A percentile compares a stretch with the other conserved stretches of the same genome.
Evolutionary conservation across 179 eudicot genomes (phyloP).

Genomic region (Heliamphora pulchella): DNA sequence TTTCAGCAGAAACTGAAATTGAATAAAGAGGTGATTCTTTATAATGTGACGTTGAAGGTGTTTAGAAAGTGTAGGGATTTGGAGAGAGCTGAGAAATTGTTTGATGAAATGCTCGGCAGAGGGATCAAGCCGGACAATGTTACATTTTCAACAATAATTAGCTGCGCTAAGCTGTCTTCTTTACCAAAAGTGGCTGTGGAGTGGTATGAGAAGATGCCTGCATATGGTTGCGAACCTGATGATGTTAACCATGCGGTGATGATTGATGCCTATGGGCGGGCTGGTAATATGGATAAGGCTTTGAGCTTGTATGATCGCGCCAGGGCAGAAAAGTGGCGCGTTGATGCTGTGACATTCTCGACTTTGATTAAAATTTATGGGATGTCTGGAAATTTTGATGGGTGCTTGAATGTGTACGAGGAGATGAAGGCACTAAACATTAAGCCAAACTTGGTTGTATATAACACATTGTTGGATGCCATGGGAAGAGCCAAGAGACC

Average conservation of each 20-base stretch:
- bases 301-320: conserved; percentile 75
- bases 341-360: conserved; percentile 65
- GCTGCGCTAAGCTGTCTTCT: conserved; percentile 63
- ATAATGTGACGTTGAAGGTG: conserved; percentile 78
- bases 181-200: conserved; percentile 59
- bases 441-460: conserved; percentile 50
- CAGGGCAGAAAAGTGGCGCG: conserved; percentile 60
- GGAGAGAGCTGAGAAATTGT: conserved; percentile 53
- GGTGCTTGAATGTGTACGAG: conserved; percentile 84
- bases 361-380: conserved; percentile 71
- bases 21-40: conserved; percentile 46
- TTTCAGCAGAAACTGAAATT: conserved; percentile 35
- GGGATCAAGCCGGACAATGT: conserved; percentile 70
- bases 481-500: conserved; percentile 95
- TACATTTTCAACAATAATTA: conserved; percentile 78
- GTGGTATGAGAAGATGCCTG: conserved; percentile 79
- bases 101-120: conserved; percentile 59
- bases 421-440: conserved; percentile 87
- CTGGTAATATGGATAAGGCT: conserved; percentile 66
- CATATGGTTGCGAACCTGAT: conserved; percentile 64
- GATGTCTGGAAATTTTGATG: conserved; percentile 66
- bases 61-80: conserved; percentile 60
- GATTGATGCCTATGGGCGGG: conserved; percentile 81
- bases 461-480: conserved; percentile 65
- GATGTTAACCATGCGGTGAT: conserved; percentile 68